Conservation (phyloP, 1,139 yeast genomes). For the Geotrichum restrictum region DNA sequence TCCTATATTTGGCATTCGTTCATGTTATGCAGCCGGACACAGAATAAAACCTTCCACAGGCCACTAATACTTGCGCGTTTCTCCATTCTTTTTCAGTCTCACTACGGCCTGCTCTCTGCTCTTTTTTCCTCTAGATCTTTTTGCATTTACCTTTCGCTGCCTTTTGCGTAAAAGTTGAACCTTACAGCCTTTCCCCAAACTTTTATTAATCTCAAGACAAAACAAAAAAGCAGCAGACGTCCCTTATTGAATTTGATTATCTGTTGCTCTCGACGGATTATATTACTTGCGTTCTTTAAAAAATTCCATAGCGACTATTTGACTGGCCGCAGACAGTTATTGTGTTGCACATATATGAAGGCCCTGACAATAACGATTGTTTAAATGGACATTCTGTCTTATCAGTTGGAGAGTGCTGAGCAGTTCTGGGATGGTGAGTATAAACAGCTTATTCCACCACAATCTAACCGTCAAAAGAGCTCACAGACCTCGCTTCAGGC, state of each 20-base stretch:
- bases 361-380: neutral
- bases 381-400: constrained; percentile 35
- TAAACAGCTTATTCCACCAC: neutral
- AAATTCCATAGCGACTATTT: neutral
- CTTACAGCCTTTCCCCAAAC: neutral
- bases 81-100: no score
- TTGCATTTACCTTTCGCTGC: neutral
- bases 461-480: constrained; percentile 22
- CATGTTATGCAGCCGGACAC: neutral
- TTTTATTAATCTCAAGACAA: no score
- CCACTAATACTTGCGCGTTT: neutral
- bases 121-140: neutral
- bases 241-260: no score
- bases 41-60: neutral
- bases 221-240: no score
- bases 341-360: no score
- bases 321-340: no score
- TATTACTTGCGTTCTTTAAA: neutral
- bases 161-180: neutral
- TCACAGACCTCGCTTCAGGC: constrained; percentile 30
- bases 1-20: no score
- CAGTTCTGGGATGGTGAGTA: constrained; percentile 37
- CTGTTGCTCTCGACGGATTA: no score
- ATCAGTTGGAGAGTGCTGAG: constrained; percentile 33
- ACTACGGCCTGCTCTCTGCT: neutral